Evolutionary conservation across 495 filamentous ascomycete species (phyloP), one percentile per base, ranked within the genome.

Genomic region (Lophiostoma macrostomum): DNA sequence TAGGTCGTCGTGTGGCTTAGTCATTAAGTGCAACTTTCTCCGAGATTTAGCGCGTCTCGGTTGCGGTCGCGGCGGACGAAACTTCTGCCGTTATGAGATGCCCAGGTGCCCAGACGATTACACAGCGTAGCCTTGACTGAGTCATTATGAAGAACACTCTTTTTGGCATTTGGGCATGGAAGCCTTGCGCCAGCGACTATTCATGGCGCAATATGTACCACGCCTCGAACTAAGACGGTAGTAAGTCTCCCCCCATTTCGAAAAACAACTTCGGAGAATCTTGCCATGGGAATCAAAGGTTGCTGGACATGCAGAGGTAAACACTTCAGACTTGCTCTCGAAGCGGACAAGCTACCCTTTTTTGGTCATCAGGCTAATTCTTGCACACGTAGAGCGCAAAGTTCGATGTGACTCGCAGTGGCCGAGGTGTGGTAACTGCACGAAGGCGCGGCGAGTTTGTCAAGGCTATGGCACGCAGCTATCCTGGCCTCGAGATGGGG

Each of bases 281-380:
- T 46, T 20, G 41, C 39, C 41, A 54, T 54, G 50, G 50, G 50
- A 54, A 29, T 46, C 34, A 54, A 54, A 38, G 58, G 58, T 1
- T 62, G 58, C 49, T 62, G 58, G 58, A 62, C 58, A 23, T 62
- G 58, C 54, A 57, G 58, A 62, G 54, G 58, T 62, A 62, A 53
- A 38, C 20, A 45, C 20, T 35, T 4, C 12, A 13, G 18, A n/a
- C 30, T 35, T 8, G n/a, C 7, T 10, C 8, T 8, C 6, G 36
- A 11, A 16, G 30, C 18, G 16, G 23, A 39, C 34, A 30, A 55
- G 31, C 19, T 46, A 41, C 38, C 36, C 16, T 44, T 35, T 25
- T 27, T 38, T 37, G 1, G 5, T 29, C 36, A 32, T 37, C 24
- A 20, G 30, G 34, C 50, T 41, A 43, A 40, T 43, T 14, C 22